Base-by-base conservation (phyloP, 768 basidiomycete genomes). In the Wakefieldia striispora region DNA sequence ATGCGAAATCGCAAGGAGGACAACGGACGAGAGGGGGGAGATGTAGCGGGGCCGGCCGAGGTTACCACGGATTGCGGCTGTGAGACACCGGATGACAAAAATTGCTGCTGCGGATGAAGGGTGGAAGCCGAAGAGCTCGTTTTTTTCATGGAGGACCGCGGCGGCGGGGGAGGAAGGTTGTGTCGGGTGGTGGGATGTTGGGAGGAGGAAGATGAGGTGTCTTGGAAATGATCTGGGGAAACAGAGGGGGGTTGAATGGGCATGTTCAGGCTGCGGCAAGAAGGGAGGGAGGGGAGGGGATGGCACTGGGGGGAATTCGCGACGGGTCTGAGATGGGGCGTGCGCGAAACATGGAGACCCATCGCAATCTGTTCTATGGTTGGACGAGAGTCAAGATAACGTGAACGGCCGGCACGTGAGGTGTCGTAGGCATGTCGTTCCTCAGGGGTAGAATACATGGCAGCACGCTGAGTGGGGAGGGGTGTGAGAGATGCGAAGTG, bases 291-390 rank as follows among this genome's bases (percentile, higher is more conserved):
- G 12, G 56, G 44, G 3, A 59, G 21, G 12, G 58, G 44, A 40
- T 62, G 49, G 23, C 60, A 56, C 11, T 55, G 66, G 36, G 49
- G 57, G 13, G 62, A 43, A 37, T 45, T 55, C 9, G 49, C 29
- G 26, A 56, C 62, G 9, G 77, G 74, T 37, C 81, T 77, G 24
- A 88, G 68, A 62, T 88, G 86, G 4, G 87, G 87, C 1, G 87
- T 89, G 33, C 84, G 80, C 6, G 87, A 88, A 26, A 85, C 70
- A 65, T 89, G 87, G 20, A 89, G 74, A 17, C 87, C 87, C 86
- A 89, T 88, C 13, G 84, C 83, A 52, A 89, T 89, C 68, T 89
- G 86, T 59, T 85, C 81, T 35, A 87, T 76, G 40, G 82, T 84
- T 1, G 86, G 86, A 14, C 78, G 81, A 24, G 75, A 65, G 53